Evolutionary conservation across 306 rosid species (phyloP).

Genomic region (Glycine latifolia): DNA sequence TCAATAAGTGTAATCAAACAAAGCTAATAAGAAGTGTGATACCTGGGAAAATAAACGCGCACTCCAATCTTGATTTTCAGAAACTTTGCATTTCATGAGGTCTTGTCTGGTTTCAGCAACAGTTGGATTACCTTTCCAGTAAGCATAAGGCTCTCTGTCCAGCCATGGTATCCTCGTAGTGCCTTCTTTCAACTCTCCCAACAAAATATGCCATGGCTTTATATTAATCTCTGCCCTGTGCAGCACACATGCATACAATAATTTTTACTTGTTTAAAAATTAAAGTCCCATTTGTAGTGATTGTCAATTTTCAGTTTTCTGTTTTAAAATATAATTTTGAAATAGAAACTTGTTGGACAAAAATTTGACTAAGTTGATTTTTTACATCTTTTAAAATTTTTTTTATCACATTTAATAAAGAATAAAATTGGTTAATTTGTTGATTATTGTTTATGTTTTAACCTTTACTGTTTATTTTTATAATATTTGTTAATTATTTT

Average conservation of each 20-base stretch:
- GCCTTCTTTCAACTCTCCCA: constrained; percentile 74
- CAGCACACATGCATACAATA: background rate
- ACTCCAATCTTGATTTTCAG: constrained; percentile 82
- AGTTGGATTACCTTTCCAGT: constrained; percentile 88
- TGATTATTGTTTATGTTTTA: no score
- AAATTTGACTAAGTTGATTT: no score
- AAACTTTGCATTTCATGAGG: constrained; percentile 83
- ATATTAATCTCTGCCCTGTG: constrained; percentile 80
- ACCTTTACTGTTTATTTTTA: no score
- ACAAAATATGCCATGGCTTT: constrained; percentile 82
- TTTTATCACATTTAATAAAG: no score
- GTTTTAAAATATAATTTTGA: no score
- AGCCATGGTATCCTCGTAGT: constrained; percentile 70
- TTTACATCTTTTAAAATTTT: no score
- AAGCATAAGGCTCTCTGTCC: constrained; percentile 82
- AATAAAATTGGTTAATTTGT: no score
- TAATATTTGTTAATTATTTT: no score
- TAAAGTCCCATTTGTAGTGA: no score
- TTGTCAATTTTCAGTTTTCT: no score
- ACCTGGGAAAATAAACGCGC: constrained; percentile 88
- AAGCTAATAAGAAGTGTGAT: background rate
- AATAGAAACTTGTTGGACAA: no score
- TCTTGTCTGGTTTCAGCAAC: constrained; percentile 83
- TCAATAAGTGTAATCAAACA: background rate
- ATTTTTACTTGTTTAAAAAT: no score